Percentiles rank a stretch among this genome's conserved stretches.
phyloP scores from a whole-genome alignment of 1,284 basidiomycete genomes.

The Porodaedalea pini region DNA sequence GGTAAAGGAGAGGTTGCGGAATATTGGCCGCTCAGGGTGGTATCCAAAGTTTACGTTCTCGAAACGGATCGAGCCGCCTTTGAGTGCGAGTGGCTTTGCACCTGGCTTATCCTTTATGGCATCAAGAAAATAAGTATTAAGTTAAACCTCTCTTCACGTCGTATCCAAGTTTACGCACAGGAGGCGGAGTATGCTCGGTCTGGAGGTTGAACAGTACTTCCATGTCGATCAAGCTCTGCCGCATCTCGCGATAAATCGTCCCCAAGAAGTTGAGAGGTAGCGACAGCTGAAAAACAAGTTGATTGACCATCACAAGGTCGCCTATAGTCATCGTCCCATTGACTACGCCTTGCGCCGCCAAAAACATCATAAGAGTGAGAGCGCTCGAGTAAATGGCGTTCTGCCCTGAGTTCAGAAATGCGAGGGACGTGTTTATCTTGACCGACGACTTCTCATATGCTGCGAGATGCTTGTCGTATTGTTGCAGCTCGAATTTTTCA shows the following conservation, averaged over 20 bases:
- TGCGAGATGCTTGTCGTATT: conserved; percentile 88
- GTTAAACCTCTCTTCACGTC: neutral
- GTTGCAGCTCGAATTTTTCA: conserved; percentile 84
- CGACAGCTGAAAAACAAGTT: conserved; percentile 97
- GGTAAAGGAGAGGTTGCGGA: conserved; percentile 84
- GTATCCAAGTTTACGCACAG: conserved; percentile 37
- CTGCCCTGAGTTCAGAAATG: conserved; percentile 93
- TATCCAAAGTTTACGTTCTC: conserved; percentile 93
- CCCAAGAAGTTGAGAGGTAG: conserved; percentile 96
- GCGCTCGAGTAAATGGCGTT: conserved; percentile 94
- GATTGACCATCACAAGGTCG: conserved; percentile 98
- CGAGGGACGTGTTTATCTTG: conserved; percentile 93
- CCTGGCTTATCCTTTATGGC: conserved; percentile 63
- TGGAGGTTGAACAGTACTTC: conserved; percentile 92
- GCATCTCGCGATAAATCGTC: conserved; percentile 93
- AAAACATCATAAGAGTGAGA: conserved; percentile 92
- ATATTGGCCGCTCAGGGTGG: conserved; percentile 87
- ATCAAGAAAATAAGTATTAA: too few relatives aligned
- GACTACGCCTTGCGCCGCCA: conserved; percentile 92
- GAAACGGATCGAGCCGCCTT: conserved; percentile 87
- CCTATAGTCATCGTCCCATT: conserved; percentile 97
- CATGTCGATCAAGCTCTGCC: conserved; percentile 96
- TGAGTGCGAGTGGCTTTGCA: conserved; percentile 67
- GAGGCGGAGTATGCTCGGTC: conserved; percentile 72
- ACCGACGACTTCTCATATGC: conserved; percentile 90